A percentile compares a stretch with the other conserved stretches of the same genome.
phyloP scores from a whole-genome alignment of 345 rosid species.

The Populus alba region DNA sequence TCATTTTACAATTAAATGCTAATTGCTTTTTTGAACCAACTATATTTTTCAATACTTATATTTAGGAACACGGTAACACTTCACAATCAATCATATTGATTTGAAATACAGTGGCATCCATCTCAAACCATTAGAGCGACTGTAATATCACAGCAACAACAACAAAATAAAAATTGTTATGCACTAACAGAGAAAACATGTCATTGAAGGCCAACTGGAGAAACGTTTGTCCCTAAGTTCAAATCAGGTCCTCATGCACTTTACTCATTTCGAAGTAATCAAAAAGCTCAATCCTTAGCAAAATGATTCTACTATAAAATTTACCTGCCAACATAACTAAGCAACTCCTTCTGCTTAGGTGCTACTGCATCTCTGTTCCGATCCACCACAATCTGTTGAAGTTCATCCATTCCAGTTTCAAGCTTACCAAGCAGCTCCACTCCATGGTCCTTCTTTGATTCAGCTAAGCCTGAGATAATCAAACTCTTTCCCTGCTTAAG shows the following conservation, averaged over 20 bases:
- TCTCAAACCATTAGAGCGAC: too few species aligned
- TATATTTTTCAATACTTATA: too few species aligned
- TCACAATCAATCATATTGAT: too few species aligned
- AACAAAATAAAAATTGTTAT: too few species aligned
- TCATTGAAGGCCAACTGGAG: background rate
- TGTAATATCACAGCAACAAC: too few species aligned
- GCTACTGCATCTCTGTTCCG: conserved; percentile 90
- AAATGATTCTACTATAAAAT: conserved; percentile 17
- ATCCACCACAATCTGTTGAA: conserved; percentile 77
- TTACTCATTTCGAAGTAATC: background rate
- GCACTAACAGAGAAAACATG: too few species aligned
- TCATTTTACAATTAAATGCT: too few species aligned
- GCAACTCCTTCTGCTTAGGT: conserved; percentile 87
- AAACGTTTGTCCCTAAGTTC: too few species aligned
- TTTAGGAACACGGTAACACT: too few species aligned
- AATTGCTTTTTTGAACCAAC: too few species aligned
- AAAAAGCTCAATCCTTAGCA: background rate
- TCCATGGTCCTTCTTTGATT: conserved; percentile 84
- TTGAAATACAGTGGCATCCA: too few species aligned
- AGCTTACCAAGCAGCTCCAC: conserved; percentile 68
- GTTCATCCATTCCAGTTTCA: conserved; percentile 83
- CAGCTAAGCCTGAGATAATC: conserved; percentile 76
- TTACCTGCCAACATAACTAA: conserved; percentile 83
- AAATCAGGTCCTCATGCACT: too few species aligned
- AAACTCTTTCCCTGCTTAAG: conserved; percentile 72